phyloP scores from a whole-genome alignment of 306 rosid species.

The Vicia villosa region DNA sequence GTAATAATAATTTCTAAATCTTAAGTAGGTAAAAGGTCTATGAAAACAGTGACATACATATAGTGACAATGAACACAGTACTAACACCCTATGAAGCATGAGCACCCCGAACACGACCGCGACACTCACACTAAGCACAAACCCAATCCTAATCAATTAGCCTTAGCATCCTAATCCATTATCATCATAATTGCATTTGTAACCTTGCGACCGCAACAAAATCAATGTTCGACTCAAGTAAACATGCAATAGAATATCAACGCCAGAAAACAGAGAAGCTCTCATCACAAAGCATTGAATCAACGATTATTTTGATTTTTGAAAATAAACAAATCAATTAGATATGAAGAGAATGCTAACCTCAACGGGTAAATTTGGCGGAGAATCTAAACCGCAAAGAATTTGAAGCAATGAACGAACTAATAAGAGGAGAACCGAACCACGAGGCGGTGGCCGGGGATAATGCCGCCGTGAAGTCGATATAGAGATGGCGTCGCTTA shows the following conservation, averaged over 20 bases:
- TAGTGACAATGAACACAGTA: no score
- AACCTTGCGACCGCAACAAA: neutral
- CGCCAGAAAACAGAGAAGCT: constrained; percentile 23
- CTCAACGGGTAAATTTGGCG: neutral
- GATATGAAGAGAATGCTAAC: constrained; percentile 7
- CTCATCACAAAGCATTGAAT: neutral
- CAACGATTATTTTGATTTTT: neutral
- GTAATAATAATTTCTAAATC: neutral
- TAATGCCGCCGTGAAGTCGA: constrained; percentile 15
- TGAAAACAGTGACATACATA: no score
- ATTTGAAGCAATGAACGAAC: neutral
- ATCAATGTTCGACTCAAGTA: neutral
- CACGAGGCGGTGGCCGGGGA: constrained; percentile 17
- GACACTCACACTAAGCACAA: no score
- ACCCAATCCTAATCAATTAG: neutral
- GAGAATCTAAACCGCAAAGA: neutral
- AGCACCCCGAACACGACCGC: no score
- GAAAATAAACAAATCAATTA: neutral
- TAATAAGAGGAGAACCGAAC: neutral
- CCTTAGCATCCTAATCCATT: neutral
- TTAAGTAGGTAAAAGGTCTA: neutral
- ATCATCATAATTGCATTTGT: neutral
- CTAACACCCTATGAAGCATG: no score
- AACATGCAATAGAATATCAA: constrained; percentile 1
- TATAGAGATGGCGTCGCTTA: neutral